Evolutionary conservation across 805 yeast genomes (phyloP).

Genomic region (Kluyveromyces dobzhanskii): DNA sequence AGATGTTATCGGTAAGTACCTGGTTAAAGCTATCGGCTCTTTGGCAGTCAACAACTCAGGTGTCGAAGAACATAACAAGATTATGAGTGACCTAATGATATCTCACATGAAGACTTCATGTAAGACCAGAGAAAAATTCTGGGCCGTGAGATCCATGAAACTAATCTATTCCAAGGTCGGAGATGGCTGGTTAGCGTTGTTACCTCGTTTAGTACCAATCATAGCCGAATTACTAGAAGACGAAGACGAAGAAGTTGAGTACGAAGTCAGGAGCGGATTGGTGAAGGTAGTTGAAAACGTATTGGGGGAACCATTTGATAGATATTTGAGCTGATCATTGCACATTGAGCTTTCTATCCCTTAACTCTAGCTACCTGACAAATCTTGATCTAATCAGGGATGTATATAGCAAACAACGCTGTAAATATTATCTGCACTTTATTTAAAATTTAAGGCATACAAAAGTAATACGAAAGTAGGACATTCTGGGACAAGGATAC

Average conservation of each 20-base stretch:
- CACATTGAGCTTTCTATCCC: too few species aligned
- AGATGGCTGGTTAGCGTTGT: constrained; percentile 82
- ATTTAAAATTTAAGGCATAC: too few species aligned
- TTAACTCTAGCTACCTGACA: too few species aligned
- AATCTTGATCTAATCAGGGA: too few species aligned
- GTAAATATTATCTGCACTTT: too few species aligned
- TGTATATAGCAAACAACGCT: too few species aligned
- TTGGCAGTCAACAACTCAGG: constrained; percentile 65
- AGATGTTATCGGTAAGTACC: constrained; percentile 64
- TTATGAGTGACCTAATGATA: constrained; percentile 54
- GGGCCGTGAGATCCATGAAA: constrained; percentile 77
- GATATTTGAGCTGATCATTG: constrained; percentile 52
- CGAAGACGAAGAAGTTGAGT: constrained; percentile 88
- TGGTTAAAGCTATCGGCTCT: constrained; percentile 73
- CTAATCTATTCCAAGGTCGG: constrained; percentile 84
- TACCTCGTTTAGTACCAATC: constrained; percentile 92
- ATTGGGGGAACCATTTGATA: constrained; percentile 89
- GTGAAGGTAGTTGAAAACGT: constrained; percentile 88
- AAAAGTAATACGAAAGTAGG: too few species aligned
- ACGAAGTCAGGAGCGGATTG: constrained; percentile 82
- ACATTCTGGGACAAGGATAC: too few species aligned
- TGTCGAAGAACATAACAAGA: constrained; percentile 65
- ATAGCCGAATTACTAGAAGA: constrained; percentile 94
- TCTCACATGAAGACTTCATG: constrained; percentile 61
- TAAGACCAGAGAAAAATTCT: constrained; percentile 50